These are phyloP conservation scores for Dictyostelium discoideum DNA, from an alignment of 78 protist genomes.

Conservation along the genomic window DNA sequence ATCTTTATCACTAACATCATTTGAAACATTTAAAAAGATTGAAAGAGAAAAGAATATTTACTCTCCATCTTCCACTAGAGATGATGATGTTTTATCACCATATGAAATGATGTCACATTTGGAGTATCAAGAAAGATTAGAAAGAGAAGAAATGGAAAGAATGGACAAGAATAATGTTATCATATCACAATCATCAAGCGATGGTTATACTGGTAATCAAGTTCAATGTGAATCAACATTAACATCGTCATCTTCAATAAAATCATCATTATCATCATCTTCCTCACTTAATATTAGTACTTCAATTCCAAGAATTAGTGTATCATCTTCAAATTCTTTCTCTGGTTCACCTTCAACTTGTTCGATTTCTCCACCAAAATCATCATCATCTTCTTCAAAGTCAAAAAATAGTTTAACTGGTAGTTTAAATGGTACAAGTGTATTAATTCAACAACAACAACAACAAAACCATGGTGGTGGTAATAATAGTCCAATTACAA, in stretches of 20 bases:
- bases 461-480: neutral
- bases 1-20: slow-evolving; percentile 3
- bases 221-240: neutral
- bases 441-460: neutral
- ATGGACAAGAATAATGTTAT: slow-evolving; percentile 10
- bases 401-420: neutral
- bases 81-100: neutral
- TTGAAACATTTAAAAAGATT: neutral
- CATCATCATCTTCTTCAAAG: neutral
- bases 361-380: neutral
- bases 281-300: neutral
- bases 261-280: neutral
- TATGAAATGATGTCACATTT: neutral
- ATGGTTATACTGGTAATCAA: neutral
- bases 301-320: neutral
- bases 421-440: slow-evolving; percentile 2
- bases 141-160: slow-evolving; percentile 28
- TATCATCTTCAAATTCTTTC: neutral
- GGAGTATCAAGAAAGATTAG: slow-evolving; percentile 48
- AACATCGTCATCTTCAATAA: neutral
- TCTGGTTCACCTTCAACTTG: neutral
- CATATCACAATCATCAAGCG: neutral
- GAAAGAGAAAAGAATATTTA: neutral
- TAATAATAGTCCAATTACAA: neutral
- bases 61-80: neutral